Evolutionary conservation across 306 rosid species (phyloP).

Genomic region (Quercus robur): DNA sequence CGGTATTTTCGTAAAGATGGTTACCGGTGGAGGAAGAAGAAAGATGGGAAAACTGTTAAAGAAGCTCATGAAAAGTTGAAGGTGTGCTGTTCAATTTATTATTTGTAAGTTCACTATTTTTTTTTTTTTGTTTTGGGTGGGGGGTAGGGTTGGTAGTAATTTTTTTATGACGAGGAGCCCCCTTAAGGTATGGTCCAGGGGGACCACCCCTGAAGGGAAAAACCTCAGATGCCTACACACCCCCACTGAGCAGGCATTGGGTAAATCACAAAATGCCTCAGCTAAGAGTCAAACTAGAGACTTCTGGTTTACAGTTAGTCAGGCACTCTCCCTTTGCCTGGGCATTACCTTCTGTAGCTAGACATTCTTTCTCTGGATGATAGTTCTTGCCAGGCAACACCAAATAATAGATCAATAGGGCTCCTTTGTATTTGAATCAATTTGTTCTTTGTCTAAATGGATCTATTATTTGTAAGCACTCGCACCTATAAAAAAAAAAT

Average conservation of each 20-base stretch:
- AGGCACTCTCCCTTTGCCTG: not conserved
- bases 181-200: no score
- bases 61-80: constrained; percentile 91
- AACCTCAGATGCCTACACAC: no score
- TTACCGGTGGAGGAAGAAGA: constrained; percentile 80
- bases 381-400: constrained; percentile 15
- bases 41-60: constrained; percentile 75
- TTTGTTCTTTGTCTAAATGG: not conserved
- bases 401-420: constrained; percentile 2
- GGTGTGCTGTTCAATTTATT: constrained; percentile 78
- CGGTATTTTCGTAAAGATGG: constrained; percentile 84
- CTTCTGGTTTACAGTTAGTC: no score
- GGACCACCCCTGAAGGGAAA: no score
- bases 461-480: not conserved
- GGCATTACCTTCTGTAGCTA: constrained; percentile 9
- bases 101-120: constrained; percentile 53
- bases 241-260: no score
- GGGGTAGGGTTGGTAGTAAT: constrained; percentile 8
- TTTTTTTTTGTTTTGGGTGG: not conserved
- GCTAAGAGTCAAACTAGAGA: no score
- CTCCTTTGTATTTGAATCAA: not conserved
- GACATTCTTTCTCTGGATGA: not conserved
- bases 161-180: not conserved
- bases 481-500: no score
- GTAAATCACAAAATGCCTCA: no score